These are phyloP conservation scores for Potentilla sterilis DNA, from an alignment of 306 rosid species.

Conservation along the genomic window DNA sequence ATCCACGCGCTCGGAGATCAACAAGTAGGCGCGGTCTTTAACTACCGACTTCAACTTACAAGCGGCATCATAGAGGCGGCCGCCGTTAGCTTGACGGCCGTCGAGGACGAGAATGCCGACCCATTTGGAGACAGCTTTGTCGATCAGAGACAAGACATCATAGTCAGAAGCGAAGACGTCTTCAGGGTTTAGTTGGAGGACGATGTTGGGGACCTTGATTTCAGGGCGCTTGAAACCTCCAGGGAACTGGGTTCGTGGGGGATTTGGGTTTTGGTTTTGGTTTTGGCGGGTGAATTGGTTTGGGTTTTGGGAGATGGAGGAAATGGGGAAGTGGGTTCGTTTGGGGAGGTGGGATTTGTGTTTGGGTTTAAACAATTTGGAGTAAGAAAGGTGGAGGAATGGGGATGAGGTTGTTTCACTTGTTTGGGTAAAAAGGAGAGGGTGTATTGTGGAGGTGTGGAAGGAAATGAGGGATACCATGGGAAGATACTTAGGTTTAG, in stretches of 20 bases:
- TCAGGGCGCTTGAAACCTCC: slow-evolving; percentile 93
- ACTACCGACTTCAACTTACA: slow-evolving; percentile 69
- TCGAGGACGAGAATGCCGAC: slow-evolving; percentile 67
- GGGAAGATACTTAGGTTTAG: slow-evolving; percentile 19
- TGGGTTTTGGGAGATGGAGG: slow-evolving; percentile 41
- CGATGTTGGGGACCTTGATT: slow-evolving; percentile 58
- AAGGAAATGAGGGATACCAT: slow-evolving; percentile 45
- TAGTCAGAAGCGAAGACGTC: slow-evolving; percentile 44
- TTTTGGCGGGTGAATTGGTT: slow-evolving; percentile 25
- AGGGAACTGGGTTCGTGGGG: slow-evolving; percentile 67
- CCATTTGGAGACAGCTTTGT: slow-evolving; percentile 66
- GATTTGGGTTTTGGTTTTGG: slow-evolving; percentile 29
- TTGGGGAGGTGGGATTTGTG: slow-evolving; percentile 24
- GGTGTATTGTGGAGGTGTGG: slow-evolving; percentile 26
- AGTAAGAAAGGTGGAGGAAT: slow-evolving; percentile 35
- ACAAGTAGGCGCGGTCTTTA: slow-evolving; percentile 68
- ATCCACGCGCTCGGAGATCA: slow-evolving; percentile 83
- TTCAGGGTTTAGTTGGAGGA: slow-evolving; percentile 54
- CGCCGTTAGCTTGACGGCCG: slow-evolving; percentile 48
- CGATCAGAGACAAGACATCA: slow-evolving; percentile 40
- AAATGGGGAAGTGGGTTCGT: slow-evolving; percentile 24
- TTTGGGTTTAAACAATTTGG: not conserved
- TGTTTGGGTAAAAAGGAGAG: slow-evolving; percentile 15
- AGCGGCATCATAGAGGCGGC: slow-evolving; percentile 76
- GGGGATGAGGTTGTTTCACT: slow-evolving; percentile 24